phyloP scores from a whole-genome alignment of 2,329 filamentous ascomycete genomes.

The Bipolaris cookei region DNA sequence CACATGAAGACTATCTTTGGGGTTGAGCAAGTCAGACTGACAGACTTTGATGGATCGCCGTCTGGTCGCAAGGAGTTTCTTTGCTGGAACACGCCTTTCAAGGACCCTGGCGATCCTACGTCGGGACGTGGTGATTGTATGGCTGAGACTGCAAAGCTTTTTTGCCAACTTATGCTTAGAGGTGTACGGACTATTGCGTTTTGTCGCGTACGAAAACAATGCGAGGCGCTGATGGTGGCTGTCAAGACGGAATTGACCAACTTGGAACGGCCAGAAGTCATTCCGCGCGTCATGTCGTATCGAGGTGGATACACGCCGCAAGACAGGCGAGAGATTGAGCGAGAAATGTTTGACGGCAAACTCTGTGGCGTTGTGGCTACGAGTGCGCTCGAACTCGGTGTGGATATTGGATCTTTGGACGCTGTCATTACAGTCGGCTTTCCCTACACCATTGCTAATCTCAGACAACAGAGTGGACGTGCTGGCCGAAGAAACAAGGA shows the following conservation, averaged over 20 bases:
- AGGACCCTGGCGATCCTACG: conserved; percentile 83
- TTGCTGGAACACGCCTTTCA: conserved; percentile 97
- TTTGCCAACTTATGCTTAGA: conserved; percentile 85
- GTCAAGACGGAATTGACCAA: conserved; percentile 77
- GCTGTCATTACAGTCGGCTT: conserved; percentile 94
- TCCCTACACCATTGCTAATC: conserved; percentile 91
- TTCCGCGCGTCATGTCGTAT: conserved; percentile 88
- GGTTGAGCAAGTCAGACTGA: conserved; percentile 76
- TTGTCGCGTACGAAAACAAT: conserved; percentile 84
- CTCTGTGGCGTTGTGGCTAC: conserved; percentile 93
- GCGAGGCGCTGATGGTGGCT: conserved; percentile 80
- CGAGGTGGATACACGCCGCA: conserved; percentile 93
- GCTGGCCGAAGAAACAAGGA: conserved; percentile 89
- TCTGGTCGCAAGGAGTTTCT: conserved; percentile 92
- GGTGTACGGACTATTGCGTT: conserved; percentile 94
- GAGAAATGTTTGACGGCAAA: conserved; percentile 96
- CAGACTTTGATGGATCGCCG: conserved; percentile 92
- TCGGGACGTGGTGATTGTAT: conserved; percentile 85
- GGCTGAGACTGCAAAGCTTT: conserved; percentile 84
- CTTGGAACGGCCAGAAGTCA: conserved; percentile 76
- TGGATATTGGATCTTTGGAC: conserved; percentile 93
- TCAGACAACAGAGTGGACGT: conserved; percentile 91
- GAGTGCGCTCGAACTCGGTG: conserved; percentile 87
- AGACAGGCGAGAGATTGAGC: conserved; percentile 86
- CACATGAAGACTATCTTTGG: conserved; percentile 97